Percentiles rank a stretch among this genome's conserved stretches.
Conservation (phyloP, 441 rosid genomes). For the Aquilaria agallochum region DNA sequence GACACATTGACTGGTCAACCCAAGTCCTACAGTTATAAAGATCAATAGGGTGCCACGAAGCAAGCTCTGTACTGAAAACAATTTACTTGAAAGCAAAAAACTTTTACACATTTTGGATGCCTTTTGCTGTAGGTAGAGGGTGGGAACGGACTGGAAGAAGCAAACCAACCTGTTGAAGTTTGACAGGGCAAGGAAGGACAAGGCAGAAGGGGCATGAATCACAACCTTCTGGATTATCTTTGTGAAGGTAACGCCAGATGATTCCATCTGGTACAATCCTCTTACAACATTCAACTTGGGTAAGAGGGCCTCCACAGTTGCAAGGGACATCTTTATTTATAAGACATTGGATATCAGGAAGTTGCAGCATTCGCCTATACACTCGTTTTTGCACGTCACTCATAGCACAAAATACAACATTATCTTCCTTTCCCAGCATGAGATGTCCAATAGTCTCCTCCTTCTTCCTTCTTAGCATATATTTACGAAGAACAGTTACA, state of each 20-base stretch:
- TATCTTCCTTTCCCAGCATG: constrained; percentile 99
- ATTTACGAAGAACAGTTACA: constrained; percentile 62
- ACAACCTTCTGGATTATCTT: constrained; percentile 83
- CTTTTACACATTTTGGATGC: too few relatives aligned
- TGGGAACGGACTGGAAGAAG: too few relatives aligned
- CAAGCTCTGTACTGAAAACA: too few relatives aligned
- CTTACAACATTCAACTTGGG: constrained; percentile 87
- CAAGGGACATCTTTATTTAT: constrained; percentile 85
- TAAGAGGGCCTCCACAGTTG: constrained; percentile 88
- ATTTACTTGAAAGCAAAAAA: too few relatives aligned
- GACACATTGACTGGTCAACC: neutral
- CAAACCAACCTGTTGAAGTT: constrained; percentile 93
- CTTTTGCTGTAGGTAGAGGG: too few relatives aligned
- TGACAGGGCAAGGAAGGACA: constrained; percentile 93
- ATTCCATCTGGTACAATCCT: constrained; percentile 83
- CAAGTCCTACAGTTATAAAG: constrained; percentile 2
- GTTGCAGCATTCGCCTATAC: constrained; percentile 73
- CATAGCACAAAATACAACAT: constrained; percentile 93
- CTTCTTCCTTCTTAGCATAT: constrained; percentile 90
- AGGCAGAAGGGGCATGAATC: constrained; percentile 94
- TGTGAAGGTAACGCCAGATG: constrained; percentile 88
- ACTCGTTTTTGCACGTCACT: constrained; percentile 83
- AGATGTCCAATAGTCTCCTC: constrained; percentile 95
- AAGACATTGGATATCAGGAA: constrained; percentile 86
- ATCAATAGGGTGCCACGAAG: too few relatives aligned